Base-by-base conservation (phyloP, 2,329 filamentous ascomycete genomes). In the Claviceps spartinae region DNA sequence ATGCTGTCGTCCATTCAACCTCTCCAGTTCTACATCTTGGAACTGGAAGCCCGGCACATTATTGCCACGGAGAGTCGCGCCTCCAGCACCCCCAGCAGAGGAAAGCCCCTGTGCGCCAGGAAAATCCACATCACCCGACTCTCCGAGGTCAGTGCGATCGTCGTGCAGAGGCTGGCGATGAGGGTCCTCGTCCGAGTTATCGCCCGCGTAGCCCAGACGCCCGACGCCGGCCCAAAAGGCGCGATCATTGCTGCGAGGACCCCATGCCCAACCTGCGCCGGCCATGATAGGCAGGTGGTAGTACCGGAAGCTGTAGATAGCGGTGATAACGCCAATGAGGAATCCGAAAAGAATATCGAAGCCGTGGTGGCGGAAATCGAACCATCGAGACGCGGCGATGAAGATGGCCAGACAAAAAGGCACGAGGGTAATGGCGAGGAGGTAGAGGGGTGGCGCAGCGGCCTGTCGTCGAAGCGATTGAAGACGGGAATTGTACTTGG, bases 261-360 rank as follows among this genome's bases (percentile, higher is more conserved):
- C 88, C 90, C 89, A 95, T 0, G 87, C 82, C 88, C 89, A 95
- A 14, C 90, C 90, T 1, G 84, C 85, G 6, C 88, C 88, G n/a
- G 63, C 61, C 22, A 58, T 61, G 56, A 95, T 81, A 0, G 89
- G 88, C 9, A 93, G 70, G 63, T 96, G 88, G 63, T 95, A 96
- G 71, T 84, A 88, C 24, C 86, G 76, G 71, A 95, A 95, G 3
- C 83, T 78, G 59, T 91, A 81, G 64, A 83, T 82, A 20, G 86
- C 79, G 40, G 79, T 79, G 45, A 82, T 68, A 14, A 83, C 76
- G 8, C 91, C 91, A 55, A 96, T 85, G 13, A 86, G 58, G 52
- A 83, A 85, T n/a, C 91, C 91, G 56, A 86, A 88, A 2, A 96
- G 69, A 57, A 96, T 86, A 58, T 97, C 91, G 64, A 95, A 91